These are phyloP conservation scores for Casuarina equisetifolia DNA, from an alignment of 306 rosid genomes.

Conservation along the genomic window DNA sequence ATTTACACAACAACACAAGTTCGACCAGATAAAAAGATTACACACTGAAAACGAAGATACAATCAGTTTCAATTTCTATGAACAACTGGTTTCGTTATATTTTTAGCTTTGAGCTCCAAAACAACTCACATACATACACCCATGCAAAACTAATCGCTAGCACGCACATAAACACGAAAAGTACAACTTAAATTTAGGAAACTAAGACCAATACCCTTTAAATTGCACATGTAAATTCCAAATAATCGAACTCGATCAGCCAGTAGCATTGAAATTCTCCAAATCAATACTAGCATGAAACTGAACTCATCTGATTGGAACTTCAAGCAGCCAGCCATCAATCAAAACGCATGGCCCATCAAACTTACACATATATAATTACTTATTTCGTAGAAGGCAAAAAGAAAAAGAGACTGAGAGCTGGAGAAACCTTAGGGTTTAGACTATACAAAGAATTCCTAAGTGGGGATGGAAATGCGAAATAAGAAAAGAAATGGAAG, in stretches of 20 bases:
- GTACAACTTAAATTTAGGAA: not conserved
- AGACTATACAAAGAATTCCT: not conserved
- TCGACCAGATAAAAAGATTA: not conserved
- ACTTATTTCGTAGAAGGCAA: not conserved
- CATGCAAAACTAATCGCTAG: not conserved
- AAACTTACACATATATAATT: not conserved
- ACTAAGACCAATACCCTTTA: not conserved
- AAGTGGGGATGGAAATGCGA: too few species aligned
- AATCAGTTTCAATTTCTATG: not conserved
- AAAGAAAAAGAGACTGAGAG: slow-evolving; percentile 1
- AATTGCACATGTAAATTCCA: not conserved
- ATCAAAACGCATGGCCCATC: not conserved
- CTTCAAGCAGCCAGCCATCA: too few species aligned
- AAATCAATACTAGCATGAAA: not conserved
- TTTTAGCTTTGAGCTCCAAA: not conserved
- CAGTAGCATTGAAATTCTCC: not conserved
- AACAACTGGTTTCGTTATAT: not conserved
- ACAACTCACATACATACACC: not conserved
- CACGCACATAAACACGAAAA: not conserved
- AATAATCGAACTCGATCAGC: not conserved
- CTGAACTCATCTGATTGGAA: not conserved
- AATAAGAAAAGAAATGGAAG: not conserved
- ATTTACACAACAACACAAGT: slow-evolving; percentile 6
- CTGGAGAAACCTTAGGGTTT: slow-evolving; percentile 7
- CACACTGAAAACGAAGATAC: not conserved